A percentile compares a stretch with the other conserved stretches of the same genome.
Evolutionary conservation across 768 basidiomycete species (phyloP).

Genomic region (Pleurotus eryngii): DNA sequence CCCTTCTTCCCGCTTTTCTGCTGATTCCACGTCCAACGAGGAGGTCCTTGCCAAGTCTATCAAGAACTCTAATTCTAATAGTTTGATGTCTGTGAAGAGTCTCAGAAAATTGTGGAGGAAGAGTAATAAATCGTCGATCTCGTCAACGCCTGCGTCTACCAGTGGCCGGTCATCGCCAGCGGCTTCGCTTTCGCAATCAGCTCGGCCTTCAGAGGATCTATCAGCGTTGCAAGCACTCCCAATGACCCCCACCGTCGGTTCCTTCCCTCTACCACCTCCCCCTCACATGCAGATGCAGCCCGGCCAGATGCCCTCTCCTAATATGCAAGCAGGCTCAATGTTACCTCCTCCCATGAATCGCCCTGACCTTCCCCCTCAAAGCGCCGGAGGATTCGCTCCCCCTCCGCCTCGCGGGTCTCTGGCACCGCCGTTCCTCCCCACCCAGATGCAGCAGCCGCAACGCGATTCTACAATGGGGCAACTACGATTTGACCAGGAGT

Average conservation of each 20-base stretch:
- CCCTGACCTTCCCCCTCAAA: constrained; percentile 17
- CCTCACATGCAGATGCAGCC: constrained; percentile 25
- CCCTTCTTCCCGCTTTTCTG: constrained; percentile 69
- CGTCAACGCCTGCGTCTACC: constrained; percentile 46
- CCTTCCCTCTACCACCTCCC: constrained; percentile 31
- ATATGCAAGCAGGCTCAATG: neutral
- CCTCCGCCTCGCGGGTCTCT: neutral
- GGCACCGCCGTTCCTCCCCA: constrained; percentile 14
- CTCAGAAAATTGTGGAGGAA: constrained; percentile 79
- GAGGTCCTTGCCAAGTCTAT: constrained; percentile 24
- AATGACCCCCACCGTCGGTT: constrained; percentile 22
- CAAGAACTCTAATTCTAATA: constrained; percentile 42
- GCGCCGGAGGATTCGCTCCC: constrained; percentile 21
- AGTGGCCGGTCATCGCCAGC: constrained; percentile 30
- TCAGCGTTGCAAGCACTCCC: constrained; percentile 1
- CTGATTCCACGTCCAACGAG: constrained; percentile 57
- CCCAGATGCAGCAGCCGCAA: constrained; percentile 34
- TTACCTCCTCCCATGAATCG: constrained; percentile 31
- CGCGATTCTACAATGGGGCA: constrained; percentile 35
- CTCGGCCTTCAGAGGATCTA: constrained; percentile 4
- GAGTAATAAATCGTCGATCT: constrained; percentile 52
- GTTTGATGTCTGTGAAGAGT: constrained; percentile 70
- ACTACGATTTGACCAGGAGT: constrained; percentile 72
- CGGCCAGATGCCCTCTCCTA: too few relatives aligned
- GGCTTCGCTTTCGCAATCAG: neutral